A percentile compares a stretch with the other conserved stretches of the same genome.
Evolutionary conservation across 2,329 filamentous ascomycete species (phyloP).

Genomic region (Colletotrichum sp.): DNA sequence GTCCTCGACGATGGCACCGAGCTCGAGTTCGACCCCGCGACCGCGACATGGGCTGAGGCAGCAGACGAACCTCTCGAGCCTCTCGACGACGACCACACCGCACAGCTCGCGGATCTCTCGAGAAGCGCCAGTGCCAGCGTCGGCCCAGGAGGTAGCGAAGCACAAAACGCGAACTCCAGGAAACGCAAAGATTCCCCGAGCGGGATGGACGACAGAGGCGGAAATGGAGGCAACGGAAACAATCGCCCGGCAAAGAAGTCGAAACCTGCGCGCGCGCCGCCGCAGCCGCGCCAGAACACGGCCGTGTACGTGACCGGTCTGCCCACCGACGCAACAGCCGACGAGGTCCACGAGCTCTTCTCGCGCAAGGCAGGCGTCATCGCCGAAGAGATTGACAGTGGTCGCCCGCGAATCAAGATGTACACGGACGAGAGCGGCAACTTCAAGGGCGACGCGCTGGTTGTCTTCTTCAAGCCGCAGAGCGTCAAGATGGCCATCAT

Average conservation of each 20-base stretch:
- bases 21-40: constrained; percentile 77
- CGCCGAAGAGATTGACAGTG: constrained; percentile 90
- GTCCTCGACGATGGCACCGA: constrained; percentile 86
- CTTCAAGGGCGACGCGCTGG: constrained; percentile 91
- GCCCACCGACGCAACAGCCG: constrained; percentile 76
- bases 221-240: constrained; percentile 17
- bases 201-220: background rate
- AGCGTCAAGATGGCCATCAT: constrained; percentile 87
- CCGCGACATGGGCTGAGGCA: constrained; percentile 77
- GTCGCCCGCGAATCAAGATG: constrained; percentile 88
- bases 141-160: background rate
- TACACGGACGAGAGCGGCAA: constrained; percentile 82
- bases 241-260: constrained; percentile 48
- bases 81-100: constrained; percentile 33
- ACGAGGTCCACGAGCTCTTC: constrained; percentile 85
- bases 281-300: constrained; percentile 73
- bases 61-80: constrained; percentile 50
- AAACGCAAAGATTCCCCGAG: constrained; percentile 48
- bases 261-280: constrained; percentile 52
- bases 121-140: constrained; percentile 18
- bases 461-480: constrained; percentile 95
- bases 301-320: constrained; percentile 92
- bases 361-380: constrained; percentile 87
- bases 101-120: constrained; percentile 27
- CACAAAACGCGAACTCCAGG: constrained; percentile 24